Percentiles rank a stretch among this genome's conserved stretches.
These are phyloP conservation scores for Mortierella sp. DNA, from an alignment of 371 early-diverging fungal species.

Conservation along the genomic window DNA sequence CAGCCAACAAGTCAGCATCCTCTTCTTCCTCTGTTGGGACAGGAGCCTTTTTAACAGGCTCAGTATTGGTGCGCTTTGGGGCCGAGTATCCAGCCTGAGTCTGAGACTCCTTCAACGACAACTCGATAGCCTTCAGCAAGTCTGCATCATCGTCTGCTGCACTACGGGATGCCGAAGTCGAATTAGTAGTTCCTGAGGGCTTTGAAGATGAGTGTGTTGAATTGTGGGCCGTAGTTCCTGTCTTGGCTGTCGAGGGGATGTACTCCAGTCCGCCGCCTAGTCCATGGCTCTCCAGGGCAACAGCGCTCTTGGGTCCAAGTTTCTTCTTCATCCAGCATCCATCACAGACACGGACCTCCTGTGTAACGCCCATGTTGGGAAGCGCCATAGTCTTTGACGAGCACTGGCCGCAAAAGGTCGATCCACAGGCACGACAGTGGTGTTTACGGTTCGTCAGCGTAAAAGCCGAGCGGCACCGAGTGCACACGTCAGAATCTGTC, in stretches of 20 bases:
- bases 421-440: slow-evolving; percentile 97
- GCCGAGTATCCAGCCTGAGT: slow-evolving; percentile 48
- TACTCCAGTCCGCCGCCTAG: slow-evolving; percentile 28
- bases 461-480: slow-evolving; percentile 91
- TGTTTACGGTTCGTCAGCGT: slow-evolving; percentile 96
- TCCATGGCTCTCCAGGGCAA: slow-evolving; percentile 37
- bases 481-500: slow-evolving; percentile 94
- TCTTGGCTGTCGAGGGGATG: not conserved
- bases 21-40: slow-evolving; percentile 68
- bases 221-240: slow-evolving; percentile 6
- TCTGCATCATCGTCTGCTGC: slow-evolving; percentile 80
- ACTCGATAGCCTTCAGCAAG: slow-evolving; percentile 87
- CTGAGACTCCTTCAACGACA: slow-evolving; percentile 85
- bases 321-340: slow-evolving; percentile 83
- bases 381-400: slow-evolving; percentile 87
- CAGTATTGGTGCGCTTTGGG: slow-evolving; percentile 24
- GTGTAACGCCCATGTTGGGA: slow-evolving; percentile 89
- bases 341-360: slow-evolving; percentile 94
- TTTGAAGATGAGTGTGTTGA: not conserved
- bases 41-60: slow-evolving; percentile 11
- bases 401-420: slow-evolving; percentile 92
- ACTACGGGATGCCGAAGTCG: slow-evolving; percentile 1
- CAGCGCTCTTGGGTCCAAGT: slow-evolving; percentile 57
- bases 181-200: slow-evolving; percentile 4
- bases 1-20: slow-evolving; percentile 90